Conservation (phyloP, 1,284 basidiomycete species). For the Ustilago shanxiensis region DNA sequence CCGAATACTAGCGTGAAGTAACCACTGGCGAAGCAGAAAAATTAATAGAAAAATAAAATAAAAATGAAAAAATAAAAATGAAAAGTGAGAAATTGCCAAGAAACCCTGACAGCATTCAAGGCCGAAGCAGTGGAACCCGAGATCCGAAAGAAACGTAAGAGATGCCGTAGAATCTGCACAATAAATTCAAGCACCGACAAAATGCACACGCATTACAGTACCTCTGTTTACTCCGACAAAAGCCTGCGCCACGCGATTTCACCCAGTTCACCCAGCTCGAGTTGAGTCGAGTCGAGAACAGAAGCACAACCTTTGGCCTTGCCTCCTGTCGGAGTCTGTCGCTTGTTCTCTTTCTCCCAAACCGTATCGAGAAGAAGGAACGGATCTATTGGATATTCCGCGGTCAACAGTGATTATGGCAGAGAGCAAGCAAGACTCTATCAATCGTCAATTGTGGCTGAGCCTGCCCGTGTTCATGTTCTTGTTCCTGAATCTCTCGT, state of each 20-base stretch:
- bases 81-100: slow-evolving; percentile 16
- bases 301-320: no score
- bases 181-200: slow-evolving; percentile 13
- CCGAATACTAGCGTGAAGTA: no score
- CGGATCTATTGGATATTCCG: slow-evolving; percentile 4
- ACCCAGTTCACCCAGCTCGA: no score
- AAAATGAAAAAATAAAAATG: no score
- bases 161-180: slow-evolving; percentile 1
- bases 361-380: no score
- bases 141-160: slow-evolving; percentile 14
- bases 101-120: neutral
- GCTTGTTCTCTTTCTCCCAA: neutral
- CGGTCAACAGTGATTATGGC: neutral
- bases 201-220: neutral
- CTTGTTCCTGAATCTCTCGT: neutral
- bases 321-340: neutral
- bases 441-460: neutral
- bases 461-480: neutral
- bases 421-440: neutral
- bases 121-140: slow-evolving; percentile 23
- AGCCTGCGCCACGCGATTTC: neutral
- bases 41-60: no score
- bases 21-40: no score
- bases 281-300: neutral
- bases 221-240: neutral